These are phyloP conservation scores for Juglanconis juglandina DNA, from an alignment of 2,329 filamentous ascomycete genomes.

Conservation along the genomic window DNA sequence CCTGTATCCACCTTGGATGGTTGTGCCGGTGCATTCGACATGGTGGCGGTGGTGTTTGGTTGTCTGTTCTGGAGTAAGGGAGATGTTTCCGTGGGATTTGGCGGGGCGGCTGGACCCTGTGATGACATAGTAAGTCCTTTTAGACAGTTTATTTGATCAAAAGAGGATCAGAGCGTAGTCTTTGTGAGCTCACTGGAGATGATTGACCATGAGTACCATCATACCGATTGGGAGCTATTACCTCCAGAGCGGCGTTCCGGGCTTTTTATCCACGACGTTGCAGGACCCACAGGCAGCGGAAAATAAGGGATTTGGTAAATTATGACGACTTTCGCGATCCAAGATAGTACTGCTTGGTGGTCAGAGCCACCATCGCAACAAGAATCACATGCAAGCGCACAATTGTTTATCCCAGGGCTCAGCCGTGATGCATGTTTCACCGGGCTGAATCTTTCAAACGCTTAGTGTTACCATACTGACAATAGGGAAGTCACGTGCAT, in stretches of 20 bases:
- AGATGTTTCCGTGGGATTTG: background rate
- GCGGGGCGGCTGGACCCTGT: no score
- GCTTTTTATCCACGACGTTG: background rate
- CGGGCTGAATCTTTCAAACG: background rate
- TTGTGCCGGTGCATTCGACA: background rate
- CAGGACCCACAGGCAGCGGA: background rate
- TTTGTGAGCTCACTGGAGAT: background rate
- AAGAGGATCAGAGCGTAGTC: background rate
- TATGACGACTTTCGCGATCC: no score
- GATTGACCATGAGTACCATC: background rate
- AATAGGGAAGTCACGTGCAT: background rate
- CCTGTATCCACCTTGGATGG: conserved; percentile 7
- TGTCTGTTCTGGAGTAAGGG: background rate
- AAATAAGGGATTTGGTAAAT: background rate
- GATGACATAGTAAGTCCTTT: background rate
- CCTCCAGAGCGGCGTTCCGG: background rate
- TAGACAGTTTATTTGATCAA: background rate
- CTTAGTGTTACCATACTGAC: background rate
- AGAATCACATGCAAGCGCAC: background rate
- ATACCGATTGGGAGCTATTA: background rate
- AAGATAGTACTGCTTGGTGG: no score
- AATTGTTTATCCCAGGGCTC: background rate
- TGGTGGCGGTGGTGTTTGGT: background rate
- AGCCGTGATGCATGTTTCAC: background rate
- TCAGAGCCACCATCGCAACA: background rate